Conservation (phyloP, 176 grass and related monocot genomes). For the Carex myosuroides region DNA sequence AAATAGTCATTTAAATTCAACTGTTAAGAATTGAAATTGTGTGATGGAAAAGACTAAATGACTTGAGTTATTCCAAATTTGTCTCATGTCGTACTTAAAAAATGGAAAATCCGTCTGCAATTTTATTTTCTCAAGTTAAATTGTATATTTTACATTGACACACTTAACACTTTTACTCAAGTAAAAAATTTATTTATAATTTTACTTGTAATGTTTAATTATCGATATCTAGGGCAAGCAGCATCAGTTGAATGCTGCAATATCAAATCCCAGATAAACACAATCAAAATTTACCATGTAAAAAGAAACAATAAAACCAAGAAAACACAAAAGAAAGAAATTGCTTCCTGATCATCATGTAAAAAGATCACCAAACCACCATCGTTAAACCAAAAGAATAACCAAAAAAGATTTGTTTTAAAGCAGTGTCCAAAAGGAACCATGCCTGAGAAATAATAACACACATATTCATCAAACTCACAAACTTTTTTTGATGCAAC, state of each 20-base stretch:
- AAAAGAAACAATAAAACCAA: not conserved
- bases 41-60: too few species aligned
- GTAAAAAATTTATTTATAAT: too few species aligned
- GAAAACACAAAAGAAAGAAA: not conserved
- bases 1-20: too few species aligned
- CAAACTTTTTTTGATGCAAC: not conserved
- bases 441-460: not conserved
- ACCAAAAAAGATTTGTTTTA: not conserved
- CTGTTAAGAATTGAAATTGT: too few species aligned
- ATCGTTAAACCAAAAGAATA: not conserved
- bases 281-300: not conserved
- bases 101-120: too few species aligned
- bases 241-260: not conserved
- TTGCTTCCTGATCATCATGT: not conserved
- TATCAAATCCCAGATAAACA: not conserved
- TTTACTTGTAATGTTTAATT: too few species aligned
- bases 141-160: too few species aligned
- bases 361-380: not conserved
- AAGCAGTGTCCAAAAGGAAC: not conserved
- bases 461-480: not conserved
- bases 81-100: too few species aligned
- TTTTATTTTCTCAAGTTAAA: too few species aligned
- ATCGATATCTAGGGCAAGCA: not conserved
- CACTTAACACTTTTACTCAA: too few species aligned
- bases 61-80: too few species aligned